Percentiles rank a stretch among this genome's conserved stretches.
Conservation (phyloP, 2,329 filamentous ascomycete species). For the Pezicula rhizophila region DNA sequence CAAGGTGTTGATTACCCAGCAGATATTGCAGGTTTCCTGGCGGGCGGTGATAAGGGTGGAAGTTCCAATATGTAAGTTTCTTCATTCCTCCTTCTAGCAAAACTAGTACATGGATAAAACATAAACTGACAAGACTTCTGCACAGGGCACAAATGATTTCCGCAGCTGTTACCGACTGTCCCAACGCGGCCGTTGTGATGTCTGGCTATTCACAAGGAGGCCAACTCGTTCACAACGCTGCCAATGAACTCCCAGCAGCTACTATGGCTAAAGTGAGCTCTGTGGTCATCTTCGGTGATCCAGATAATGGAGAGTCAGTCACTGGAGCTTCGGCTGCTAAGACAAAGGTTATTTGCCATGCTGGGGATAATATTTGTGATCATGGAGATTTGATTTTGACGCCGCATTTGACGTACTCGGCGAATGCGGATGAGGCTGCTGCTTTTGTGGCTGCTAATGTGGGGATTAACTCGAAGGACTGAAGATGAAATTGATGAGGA, state of each 20-base stretch:
- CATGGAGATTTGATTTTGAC: conserved; percentile 6
- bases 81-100: too few species aligned
- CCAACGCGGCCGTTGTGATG: conserved; percentile 18
- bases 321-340: conserved; percentile 12
- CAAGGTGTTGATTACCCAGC: conserved; percentile 51
- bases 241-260: conserved; percentile 9
- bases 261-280: conserved; percentile 12
- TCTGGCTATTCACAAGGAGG: conserved; percentile 18
- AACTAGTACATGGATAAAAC: not conserved
- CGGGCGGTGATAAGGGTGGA: conserved; percentile 38
- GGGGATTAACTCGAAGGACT: not conserved
- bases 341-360: conserved; percentile 19
- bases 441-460: not conserved
- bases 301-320: conserved; percentile 17
- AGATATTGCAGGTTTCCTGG: conserved; percentile 35
- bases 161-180: conserved; percentile 12
- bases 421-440: not conserved
- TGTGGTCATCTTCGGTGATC: conserved; percentile 22
- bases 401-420: conserved; percentile 13
- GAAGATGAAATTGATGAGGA: too few species aligned
- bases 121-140: not conserved
- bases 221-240: conserved; percentile 22
- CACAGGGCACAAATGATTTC: conserved; percentile 8
- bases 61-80: conserved; percentile 32
- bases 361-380: conserved; percentile 18